phyloP scores from a whole-genome alignment of 2,329 filamentous ascomycete genomes.

The Whalleya microplaca region DNA sequence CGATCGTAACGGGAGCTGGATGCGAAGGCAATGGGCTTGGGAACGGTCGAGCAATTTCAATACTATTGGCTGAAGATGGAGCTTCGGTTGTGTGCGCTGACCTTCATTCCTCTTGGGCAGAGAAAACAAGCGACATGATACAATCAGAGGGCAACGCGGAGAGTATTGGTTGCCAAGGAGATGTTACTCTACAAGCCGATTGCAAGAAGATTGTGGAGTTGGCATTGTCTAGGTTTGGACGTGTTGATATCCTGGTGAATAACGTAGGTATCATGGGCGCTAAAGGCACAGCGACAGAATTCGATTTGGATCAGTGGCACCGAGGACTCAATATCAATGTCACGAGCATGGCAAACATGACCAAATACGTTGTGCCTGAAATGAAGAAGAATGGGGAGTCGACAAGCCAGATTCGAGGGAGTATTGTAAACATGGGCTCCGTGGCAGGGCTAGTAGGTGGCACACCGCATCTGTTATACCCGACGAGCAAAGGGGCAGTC shows the following conservation, averaged over 20 bases:
- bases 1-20: slow-evolving; percentile 64
- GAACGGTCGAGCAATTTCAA: slow-evolving; percentile 61
- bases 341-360: slow-evolving; percentile 67
- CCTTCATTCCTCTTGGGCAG: slow-evolving; percentile 50
- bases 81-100: slow-evolving; percentile 64
- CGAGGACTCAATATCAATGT: slow-evolving; percentile 64
- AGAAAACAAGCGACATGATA: slow-evolving; percentile 58
- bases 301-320: slow-evolving; percentile 63
- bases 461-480: slow-evolving; percentile 49
- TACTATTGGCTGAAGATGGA: slow-evolving; percentile 63
- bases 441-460: slow-evolving; percentile 60
- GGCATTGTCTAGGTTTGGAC: slow-evolving; percentile 54
- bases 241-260: slow-evolving; percentile 67
- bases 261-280: slow-evolving; percentile 66
- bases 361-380: slow-evolving; percentile 61
- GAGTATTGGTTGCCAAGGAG: slow-evolving; percentile 49
- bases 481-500: slow-evolving; percentile 52
- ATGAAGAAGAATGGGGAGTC: slow-evolving; percentile 62
- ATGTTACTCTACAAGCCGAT: slow-evolving; percentile 58
- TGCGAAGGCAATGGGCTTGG: slow-evolving; percentile 60
- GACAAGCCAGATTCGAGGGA: slow-evolving; percentile 50
- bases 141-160: slow-evolving; percentile 41
- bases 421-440: slow-evolving; percentile 65
- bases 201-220: slow-evolving; percentile 49
- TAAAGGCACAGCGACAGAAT: slow-evolving; percentile 60